Evolutionary conservation across 2,329 filamentous ascomycete species (phyloP).

Genomic region (Cladosporium sphaerospermum): DNA sequence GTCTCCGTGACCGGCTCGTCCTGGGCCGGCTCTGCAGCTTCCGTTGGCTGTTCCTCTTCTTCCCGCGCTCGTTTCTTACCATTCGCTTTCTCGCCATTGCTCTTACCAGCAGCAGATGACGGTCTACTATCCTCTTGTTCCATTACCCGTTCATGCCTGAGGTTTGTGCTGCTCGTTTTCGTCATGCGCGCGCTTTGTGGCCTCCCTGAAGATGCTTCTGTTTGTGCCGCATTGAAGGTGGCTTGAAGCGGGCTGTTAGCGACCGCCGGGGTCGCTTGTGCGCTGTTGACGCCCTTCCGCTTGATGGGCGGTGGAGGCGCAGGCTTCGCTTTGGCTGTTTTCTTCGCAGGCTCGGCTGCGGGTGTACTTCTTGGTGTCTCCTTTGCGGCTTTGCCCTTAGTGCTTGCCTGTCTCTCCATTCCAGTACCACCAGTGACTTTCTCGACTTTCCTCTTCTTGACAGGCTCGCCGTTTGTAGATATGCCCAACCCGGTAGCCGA

Average conservation of each 20-base stretch:
- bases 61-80: constrained; percentile 12
- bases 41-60: constrained; percentile 15
- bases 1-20: constrained; percentile 11
- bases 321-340: constrained; percentile 58
- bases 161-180: constrained; percentile 60
- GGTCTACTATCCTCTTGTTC: constrained; percentile 39
- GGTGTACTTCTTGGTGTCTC: constrained; percentile 65
- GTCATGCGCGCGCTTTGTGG: constrained; percentile 65
- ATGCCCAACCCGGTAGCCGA: constrained; percentile 48
- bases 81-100: constrained; percentile 15
- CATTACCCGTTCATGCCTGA: constrained; percentile 26
- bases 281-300: constrained; percentile 60
- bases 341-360: constrained; percentile 60
- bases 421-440: constrained; percentile 45
- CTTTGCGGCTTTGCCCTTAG: constrained; percentile 30
- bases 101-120: constrained; percentile 14
- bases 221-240: constrained; percentile 54
- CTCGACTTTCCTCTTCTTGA: constrained; percentile 78
- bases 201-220: constrained; percentile 62
- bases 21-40: constrained; percentile 13
- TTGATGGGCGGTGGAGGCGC: constrained; percentile 62
- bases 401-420: constrained; percentile 65
- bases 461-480: constrained; percentile 53
- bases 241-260: constrained; percentile 46
- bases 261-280: constrained; percentile 36